phyloP scores from a whole-genome alignment of 1,284 basidiomycete genomes.

The Mycosarcoma maydis region DNA sequence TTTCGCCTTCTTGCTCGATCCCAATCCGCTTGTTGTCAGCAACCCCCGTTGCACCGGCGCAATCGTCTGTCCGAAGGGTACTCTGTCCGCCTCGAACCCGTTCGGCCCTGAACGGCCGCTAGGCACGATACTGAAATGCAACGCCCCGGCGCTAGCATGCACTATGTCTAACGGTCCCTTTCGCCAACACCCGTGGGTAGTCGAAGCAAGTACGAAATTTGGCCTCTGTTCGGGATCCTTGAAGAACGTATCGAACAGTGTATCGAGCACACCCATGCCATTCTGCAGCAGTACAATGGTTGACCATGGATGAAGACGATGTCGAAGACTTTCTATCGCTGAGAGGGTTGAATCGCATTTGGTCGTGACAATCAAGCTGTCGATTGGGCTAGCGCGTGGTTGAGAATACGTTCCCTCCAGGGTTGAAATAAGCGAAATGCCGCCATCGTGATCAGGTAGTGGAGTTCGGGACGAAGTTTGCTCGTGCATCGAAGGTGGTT shows the following conservation, averaged over 20 bases:
- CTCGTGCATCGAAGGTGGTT: slow-evolving; percentile 15
- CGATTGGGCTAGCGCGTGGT: slow-evolving; percentile 53
- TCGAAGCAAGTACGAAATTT: slow-evolving; percentile 84
- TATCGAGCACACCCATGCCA: slow-evolving; percentile 87
- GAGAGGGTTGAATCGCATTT: slow-evolving; percentile 77
- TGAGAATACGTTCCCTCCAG: slow-evolving; percentile 23
- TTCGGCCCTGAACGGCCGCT: slow-evolving; percentile 68
- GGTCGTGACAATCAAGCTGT: slow-evolving; percentile 78
- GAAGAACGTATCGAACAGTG: slow-evolving; percentile 77
- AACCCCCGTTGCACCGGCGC: not conserved
- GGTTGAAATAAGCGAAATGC: slow-evolving; percentile 33
- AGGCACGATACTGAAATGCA: slow-evolving; percentile 82
- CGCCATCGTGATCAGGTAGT: slow-evolving; percentile 43
- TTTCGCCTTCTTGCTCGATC: slow-evolving; percentile 1
- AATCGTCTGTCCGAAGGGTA: slow-evolving; percentile 28
- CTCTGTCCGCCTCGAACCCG: slow-evolving; percentile 23
- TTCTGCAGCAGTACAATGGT: slow-evolving; percentile 92
- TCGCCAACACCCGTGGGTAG: slow-evolving; percentile 79
- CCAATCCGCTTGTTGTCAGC: slow-evolving; percentile 3
- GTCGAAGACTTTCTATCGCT: slow-evolving; percentile 74
- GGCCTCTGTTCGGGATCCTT: slow-evolving; percentile 78
- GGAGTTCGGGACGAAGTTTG: slow-evolving; percentile 22
- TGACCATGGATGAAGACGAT: slow-evolving; percentile 75
- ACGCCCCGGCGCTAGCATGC: slow-evolving; percentile 79
- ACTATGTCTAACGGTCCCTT: slow-evolving; percentile 72